phyloP scores from a whole-genome alignment of 1,284 basidiomycete species.

The Phenoliferia sp. region DNA sequence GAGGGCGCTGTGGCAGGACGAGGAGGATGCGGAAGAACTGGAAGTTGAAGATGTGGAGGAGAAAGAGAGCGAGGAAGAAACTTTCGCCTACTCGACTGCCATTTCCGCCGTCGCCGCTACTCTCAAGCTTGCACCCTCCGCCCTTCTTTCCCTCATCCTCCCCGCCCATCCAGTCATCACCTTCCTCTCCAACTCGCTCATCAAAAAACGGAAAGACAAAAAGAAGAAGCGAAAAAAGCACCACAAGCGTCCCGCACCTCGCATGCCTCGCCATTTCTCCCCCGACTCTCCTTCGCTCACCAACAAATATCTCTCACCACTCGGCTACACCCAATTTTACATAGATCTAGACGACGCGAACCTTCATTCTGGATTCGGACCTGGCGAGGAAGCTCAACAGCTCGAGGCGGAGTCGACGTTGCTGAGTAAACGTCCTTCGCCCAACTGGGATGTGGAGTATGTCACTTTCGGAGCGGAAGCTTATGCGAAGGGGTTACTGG shows the following conservation, averaged over 20 bases:
- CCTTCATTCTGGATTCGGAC: conserved; percentile 42
- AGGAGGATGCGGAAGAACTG: not conserved
- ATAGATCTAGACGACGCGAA: conserved; percentile 59
- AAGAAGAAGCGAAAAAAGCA: conserved; percentile 39
- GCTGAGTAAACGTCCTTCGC: conserved; percentile 40
- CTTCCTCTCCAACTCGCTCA: not conserved
- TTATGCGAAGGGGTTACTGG: not conserved
- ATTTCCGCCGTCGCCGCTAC: not conserved
- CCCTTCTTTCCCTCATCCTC: not conserved
- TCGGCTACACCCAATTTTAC: conserved; percentile 78
- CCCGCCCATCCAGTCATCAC: not conserved
- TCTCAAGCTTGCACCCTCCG: not conserved
- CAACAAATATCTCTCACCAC: conserved; percentile 65
- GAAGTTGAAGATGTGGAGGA: not conserved
- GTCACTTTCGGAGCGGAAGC: conserved; percentile 56
- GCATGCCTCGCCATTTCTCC: conserved; percentile 58
- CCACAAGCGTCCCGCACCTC: conserved; percentile 54
- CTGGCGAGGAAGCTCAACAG: conserved; percentile 11
- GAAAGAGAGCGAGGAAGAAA: not conserved
- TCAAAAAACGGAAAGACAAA: conserved; percentile 2
- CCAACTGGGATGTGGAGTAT: conserved; percentile 72
- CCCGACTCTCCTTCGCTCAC: conserved; percentile 62
- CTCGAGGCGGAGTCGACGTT: not conserved
- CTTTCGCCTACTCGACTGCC: not conserved
- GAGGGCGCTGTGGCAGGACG: not conserved